Evolutionary conservation across 2,329 filamentous ascomycete genomes (phyloP).

Genomic region (Monascus ruber): DNA sequence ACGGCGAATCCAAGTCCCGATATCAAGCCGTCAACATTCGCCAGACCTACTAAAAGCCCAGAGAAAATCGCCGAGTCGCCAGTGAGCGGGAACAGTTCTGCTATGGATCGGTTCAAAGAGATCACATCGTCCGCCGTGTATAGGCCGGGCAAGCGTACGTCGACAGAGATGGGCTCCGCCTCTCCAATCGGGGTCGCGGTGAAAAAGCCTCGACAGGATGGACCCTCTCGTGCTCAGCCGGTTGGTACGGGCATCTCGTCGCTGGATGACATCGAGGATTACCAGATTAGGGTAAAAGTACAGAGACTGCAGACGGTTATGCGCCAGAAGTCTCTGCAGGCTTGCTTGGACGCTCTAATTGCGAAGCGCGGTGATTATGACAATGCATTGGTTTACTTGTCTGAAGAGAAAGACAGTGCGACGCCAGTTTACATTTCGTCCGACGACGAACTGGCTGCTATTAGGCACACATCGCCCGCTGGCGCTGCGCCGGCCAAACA

Average conservation of each 20-base stretch:
- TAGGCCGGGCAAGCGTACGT: conserved; percentile 32
- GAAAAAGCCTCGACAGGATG: conserved; percentile 32
- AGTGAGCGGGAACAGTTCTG: conserved; percentile 13
- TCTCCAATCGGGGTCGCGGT: conserved; percentile 23
- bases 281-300: conserved; percentile 39
- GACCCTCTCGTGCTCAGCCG: conserved; percentile 37
- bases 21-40: conserved; percentile 50
- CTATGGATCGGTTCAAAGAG: conserved; percentile 30
- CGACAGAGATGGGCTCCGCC: conserved; percentile 32
- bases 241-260: conserved; percentile 29
- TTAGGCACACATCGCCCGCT: conserved; percentile 9
- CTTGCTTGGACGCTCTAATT: conserved; percentile 41
- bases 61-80: conserved; percentile 34
- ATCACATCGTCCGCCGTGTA: conserved; percentile 34
- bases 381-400: conserved; percentile 41
- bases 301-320: conserved; percentile 40
- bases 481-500: conserved; percentile 33
- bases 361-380: conserved; percentile 42
- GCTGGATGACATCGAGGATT: conserved; percentile 42
- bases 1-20: conserved; percentile 36
- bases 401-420: conserved; percentile 22
- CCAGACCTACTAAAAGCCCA: conserved; percentile 30
- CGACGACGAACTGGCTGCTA: conserved; percentile 29
- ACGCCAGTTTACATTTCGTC: conserved; percentile 16
- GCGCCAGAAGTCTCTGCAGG: conserved; percentile 34